Conservation (phyloP, 805 yeast genomes). For the Komagataella pastoris region DNA sequence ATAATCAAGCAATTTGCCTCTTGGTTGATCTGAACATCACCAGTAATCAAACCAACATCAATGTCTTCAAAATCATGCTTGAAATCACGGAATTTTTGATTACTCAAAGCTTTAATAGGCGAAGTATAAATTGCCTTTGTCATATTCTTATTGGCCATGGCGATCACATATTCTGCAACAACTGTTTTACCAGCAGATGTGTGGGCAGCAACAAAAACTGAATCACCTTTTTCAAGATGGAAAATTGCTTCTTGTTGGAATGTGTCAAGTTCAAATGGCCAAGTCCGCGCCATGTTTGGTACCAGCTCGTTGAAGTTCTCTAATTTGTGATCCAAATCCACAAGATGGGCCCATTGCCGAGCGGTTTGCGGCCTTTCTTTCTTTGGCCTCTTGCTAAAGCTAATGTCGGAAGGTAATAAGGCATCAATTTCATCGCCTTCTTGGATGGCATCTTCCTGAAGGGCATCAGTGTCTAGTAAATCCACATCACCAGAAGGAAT, state of each 20-base stretch:
- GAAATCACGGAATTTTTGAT: constrained; percentile 84
- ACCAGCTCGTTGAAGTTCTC: constrained; percentile 79
- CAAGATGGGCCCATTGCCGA: constrained; percentile 89
- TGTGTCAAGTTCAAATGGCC: constrained; percentile 92
- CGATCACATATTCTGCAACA: constrained; percentile 96
- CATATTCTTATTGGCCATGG: constrained; percentile 93
- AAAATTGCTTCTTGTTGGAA: constrained; percentile 96
- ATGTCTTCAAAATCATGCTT: constrained; percentile 64
- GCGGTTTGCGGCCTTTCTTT: constrained; percentile 5
- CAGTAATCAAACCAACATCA: constrained; percentile 91
- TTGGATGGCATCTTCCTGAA: constrained; percentile 3
- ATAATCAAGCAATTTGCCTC: constrained; percentile 92
- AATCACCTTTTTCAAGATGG: constrained; percentile 94
- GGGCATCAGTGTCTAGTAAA: constrained; percentile 2
- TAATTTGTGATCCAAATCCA: constrained; percentile 71
- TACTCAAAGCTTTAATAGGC: constrained; percentile 84
- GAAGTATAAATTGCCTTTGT: constrained; percentile 94
- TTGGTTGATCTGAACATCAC: constrained; percentile 95
- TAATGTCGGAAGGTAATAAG: neutral
- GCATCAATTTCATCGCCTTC: constrained; percentile 3
- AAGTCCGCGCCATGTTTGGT: constrained; percentile 84
- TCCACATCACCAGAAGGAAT: constrained; percentile 3
- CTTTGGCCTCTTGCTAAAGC: constrained; percentile 1
- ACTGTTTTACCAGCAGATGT: constrained; percentile 98
- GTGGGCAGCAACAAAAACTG: constrained; percentile 97